Percentiles rank a stretch among this genome's conserved stretches.
Evolutionary conservation across 345 rosid genomes (phyloP).

Genomic region (Hibiscus mutabilis): DNA sequence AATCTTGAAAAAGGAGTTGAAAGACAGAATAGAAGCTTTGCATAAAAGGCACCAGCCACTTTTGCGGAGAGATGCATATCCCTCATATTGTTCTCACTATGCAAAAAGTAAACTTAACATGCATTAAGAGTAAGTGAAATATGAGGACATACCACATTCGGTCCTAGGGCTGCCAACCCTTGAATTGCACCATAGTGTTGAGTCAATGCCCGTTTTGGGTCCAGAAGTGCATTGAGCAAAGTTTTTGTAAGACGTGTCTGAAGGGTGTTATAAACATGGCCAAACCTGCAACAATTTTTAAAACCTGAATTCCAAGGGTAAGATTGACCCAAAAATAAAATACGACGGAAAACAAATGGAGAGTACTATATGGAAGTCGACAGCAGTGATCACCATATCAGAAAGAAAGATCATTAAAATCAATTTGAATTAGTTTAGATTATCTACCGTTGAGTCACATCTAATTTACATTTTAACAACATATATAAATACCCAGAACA

Average conservation of each 20-base stretch:
- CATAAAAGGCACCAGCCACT: background rate
- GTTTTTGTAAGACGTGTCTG: conserved; percentile 91
- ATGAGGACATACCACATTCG: conserved; percentile 62
- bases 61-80: background rate
- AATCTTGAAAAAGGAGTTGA: background rate
- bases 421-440: background rate
- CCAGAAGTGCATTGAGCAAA: conserved; percentile 77
- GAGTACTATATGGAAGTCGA: background rate
- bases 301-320: conserved; percentile 7
- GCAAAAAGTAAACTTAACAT: background rate
- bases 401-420: conserved; percentile 2
- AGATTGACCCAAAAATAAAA: background rate
- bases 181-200: conserved; percentile 97
- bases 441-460: background rate
- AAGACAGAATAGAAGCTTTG: conserved; percentile 1
- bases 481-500: background rate
- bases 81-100: background rate
- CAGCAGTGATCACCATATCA: background rate
- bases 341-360: background rate
- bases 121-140: background rate
- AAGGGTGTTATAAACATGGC: conserved; percentile 65
- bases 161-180: conserved; percentile 88
- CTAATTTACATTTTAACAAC: background rate
- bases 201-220: conserved; percentile 76
- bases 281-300: conserved; percentile 49